Base-by-base conservation (phyloP, 2,329 filamentous ascomycete genomes). In the Didymella segeticola region DNA sequence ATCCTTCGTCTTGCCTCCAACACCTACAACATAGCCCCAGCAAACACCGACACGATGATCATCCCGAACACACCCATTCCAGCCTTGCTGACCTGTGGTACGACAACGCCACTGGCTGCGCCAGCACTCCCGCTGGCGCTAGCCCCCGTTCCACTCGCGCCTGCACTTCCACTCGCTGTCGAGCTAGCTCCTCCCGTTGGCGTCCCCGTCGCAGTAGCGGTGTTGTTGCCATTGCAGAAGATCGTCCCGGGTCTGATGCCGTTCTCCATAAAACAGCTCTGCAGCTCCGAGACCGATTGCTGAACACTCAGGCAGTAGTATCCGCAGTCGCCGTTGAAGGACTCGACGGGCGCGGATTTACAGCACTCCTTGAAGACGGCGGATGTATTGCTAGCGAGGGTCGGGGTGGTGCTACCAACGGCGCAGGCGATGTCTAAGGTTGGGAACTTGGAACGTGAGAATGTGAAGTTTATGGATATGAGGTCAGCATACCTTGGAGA, bases 261-360 rank as follows among this genome's bases (percentile, higher is more conserved):
- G 1, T 58, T 58, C 2, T 68, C 59, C 62, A 65, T 62, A 34
- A 68, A 68, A 50, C 70, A 73, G 22, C 56, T 61, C 48, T 62
- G 56, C 3, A 73, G 54, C 17, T 71, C 66, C 7, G 50, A 57
- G 27, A 71, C 60, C 5, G 56, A 57, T 39, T 73, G 69, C 26
- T 64, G 60, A 12, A 63, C 52, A 8, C 63, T 57, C 2, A 73
- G 61, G 43, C 70, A 73, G 53, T 67, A 72, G 45, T 63, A 59
- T 12, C 66, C 68, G 56, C 70, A 73, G 25, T 61, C 54, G 47
- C 61, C 62, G 31, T 66, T 70, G 52, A 57, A 72, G 2, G 55
- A 49, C 42, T 71, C 62, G 38, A 72, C 69, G 6, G 68, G 63
- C 7, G 68, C 69, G 27, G 56, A 53, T 33, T 71, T 71, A 67